Conservation (phyloP, 495 filamentous ascomycete species). For the Pseudotulostoma volvatum region DNA sequence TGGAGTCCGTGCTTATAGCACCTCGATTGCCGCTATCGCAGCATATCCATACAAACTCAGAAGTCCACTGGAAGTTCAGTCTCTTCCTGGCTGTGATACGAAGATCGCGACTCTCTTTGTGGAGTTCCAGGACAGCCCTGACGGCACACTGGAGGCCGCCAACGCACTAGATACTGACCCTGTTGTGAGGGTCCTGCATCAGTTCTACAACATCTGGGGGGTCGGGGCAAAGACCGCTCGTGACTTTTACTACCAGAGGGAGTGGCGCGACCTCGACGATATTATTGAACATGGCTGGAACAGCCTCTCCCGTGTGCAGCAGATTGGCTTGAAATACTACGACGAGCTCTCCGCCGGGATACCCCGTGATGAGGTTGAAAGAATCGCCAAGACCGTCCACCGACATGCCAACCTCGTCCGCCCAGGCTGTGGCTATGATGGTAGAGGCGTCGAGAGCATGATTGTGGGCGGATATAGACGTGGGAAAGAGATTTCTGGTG, state of each 20-base stretch:
- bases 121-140: slow-evolving; percentile 46
- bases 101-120: slow-evolving; percentile 69
- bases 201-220: slow-evolving; percentile 76
- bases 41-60: slow-evolving; percentile 59
- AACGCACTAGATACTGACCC: slow-evolving; percentile 46
- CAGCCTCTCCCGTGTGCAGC: slow-evolving; percentile 57
- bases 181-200: slow-evolving; percentile 41
- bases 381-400: slow-evolving; percentile 45
- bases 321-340: slow-evolving; percentile 93
- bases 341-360: slow-evolving; percentile 66
- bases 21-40: slow-evolving; percentile 63
- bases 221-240: slow-evolving; percentile 71
- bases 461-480: slow-evolving; percentile 77
- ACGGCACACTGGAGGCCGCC: slow-evolving; percentile 44
- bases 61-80: slow-evolving; percentile 41
- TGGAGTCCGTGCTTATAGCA: slow-evolving; percentile 76
- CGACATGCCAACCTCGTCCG: slow-evolving; percentile 39
- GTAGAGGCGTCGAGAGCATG: slow-evolving; percentile 44
- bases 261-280: slow-evolving; percentile 70
- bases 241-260: slow-evolving; percentile 62
- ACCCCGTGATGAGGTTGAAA: slow-evolving; percentile 54
- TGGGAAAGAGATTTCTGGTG: slow-evolving; percentile 56
- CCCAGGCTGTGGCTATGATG: slow-evolving; percentile 14
- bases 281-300: slow-evolving; percentile 73
- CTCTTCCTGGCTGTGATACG: slow-evolving; percentile 62